A percentile compares a stretch with the other conserved stretches of the same genome.
phyloP scores from a whole-genome alignment of 1,284 basidiomycete genomes.

The Malassezia dermatis region DNA sequence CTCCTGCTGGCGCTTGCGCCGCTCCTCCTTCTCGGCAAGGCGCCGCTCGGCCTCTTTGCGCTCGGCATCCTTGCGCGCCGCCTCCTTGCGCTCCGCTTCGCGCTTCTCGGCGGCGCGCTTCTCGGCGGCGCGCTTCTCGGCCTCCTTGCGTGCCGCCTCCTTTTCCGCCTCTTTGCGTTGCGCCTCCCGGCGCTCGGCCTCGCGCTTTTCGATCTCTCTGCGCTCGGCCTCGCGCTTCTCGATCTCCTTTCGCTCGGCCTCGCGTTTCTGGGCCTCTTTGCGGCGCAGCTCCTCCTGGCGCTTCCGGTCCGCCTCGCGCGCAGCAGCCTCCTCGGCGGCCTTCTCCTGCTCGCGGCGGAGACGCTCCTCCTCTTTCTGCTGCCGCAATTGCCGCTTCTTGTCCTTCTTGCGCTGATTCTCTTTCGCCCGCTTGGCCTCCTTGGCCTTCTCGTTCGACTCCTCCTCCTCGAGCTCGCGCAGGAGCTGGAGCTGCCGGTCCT shows the following conservation, averaged over 20 bases:
- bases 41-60: background rate
- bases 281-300: constrained; percentile 49
- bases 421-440: constrained; percentile 84
- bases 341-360: constrained; percentile 50
- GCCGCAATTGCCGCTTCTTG: constrained; percentile 84
- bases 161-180: constrained; percentile 52
- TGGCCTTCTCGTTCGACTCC: constrained; percentile 65
- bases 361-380: constrained; percentile 74
- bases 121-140: constrained; percentile 38
- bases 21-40: background rate
- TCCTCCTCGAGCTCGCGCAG: constrained; percentile 82
- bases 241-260: constrained; percentile 49
- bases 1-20: background rate
- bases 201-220: constrained; percentile 42
- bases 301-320: constrained; percentile 55
- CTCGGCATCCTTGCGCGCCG: constrained; percentile 22
- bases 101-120: constrained; percentile 26
- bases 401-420: constrained; percentile 99
- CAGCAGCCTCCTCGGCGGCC: constrained; percentile 15
- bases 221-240: constrained; percentile 48
- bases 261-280: constrained; percentile 38
- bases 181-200: constrained; percentile 53
- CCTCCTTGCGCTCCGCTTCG: constrained; percentile 49
- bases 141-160: constrained; percentile 48
- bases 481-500: constrained; percentile 74